A percentile compares a stretch with the other conserved stretches of the same genome.
Conservation (phyloP, 495 filamentous ascomycete genomes). For the Chaetomidium leptoderma region DNA sequence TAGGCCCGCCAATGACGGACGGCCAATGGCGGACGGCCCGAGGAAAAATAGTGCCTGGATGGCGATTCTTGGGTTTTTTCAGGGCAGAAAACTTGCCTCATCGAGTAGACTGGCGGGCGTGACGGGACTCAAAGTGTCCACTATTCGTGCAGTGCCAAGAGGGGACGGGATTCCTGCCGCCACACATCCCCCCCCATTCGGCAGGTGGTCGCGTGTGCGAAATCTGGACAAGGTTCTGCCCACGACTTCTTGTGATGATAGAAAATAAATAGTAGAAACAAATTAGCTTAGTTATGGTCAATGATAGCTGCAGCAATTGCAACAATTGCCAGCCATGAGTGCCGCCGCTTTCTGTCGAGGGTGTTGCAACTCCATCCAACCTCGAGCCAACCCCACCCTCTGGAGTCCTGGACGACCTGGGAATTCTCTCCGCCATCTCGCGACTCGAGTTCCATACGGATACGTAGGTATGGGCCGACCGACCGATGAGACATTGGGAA, state of each 20-base stretch:
- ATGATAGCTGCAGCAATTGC: too few relatives aligned
- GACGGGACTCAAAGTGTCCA: too few relatives aligned
- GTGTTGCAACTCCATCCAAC: too few relatives aligned
- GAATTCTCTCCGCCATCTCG: neutral
- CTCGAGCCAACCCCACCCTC: too few relatives aligned
- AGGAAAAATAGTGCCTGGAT: neutral
- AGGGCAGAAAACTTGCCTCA: neutral
- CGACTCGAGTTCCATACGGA: neutral
- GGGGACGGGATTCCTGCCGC: neutral
- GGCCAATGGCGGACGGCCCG: neutral
- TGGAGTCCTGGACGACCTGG: too few relatives aligned
- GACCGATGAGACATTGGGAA: neutral
- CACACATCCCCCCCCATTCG: neutral
- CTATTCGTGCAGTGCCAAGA: neutral
- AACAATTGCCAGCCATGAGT: too few relatives aligned
- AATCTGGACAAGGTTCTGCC: neutral
- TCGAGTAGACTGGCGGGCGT: neutral
- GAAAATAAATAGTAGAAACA: too few relatives aligned
- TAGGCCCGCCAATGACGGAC: neutral
- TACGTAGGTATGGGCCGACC: neutral
- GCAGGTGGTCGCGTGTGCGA: conserved; percentile 5
- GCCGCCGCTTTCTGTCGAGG: too few relatives aligned
- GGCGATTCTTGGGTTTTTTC: neutral
- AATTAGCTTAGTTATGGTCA: neutral
- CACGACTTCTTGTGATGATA: too few relatives aligned